phyloP scores from a whole-genome alignment of 371 early-diverging fungal genomes.

The Circinella minor region DNA sequence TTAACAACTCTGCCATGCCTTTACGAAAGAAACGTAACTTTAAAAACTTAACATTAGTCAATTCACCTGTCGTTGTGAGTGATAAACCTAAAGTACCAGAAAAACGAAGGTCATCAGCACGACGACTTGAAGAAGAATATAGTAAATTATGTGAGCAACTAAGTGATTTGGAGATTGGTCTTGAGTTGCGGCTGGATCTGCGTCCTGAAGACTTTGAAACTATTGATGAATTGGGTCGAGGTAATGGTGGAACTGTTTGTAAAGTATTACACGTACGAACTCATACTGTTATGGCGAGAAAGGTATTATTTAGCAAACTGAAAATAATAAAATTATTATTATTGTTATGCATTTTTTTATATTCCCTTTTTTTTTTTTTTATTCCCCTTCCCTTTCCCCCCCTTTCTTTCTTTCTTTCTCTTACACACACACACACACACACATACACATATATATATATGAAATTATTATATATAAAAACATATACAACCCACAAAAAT shows the following conservation, averaged over 20 bases:
- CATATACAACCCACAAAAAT: no score
- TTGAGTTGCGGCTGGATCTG: conserved; percentile 78
- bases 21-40: conserved; percentile 79
- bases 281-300: conserved; percentile 84
- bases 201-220: conserved; percentile 82
- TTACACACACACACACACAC: no score
- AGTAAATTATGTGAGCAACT: conserved; percentile 48
- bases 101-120: conserved; percentile 18
- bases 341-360: no score
- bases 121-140: conserved; percentile 36
- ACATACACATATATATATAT: no score
- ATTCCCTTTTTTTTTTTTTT: no score
- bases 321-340: no score
- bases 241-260: conserved; percentile 87
- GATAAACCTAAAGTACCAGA: conserved; percentile 10
- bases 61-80: conserved; percentile 48
- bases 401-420: no score
- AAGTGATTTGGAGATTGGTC: conserved; percentile 71
- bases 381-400: no score
- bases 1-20: conserved; percentile 21
- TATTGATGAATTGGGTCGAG: conserved; percentile 83
- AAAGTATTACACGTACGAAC: conserved; percentile 80
- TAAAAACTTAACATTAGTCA: conserved; percentile 66
- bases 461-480: no score
- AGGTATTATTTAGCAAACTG: conserved; percentile 48